Evolutionary conservation across 805 yeast species (phyloP).

Genomic region (Metschnikowia shivogae): DNA sequence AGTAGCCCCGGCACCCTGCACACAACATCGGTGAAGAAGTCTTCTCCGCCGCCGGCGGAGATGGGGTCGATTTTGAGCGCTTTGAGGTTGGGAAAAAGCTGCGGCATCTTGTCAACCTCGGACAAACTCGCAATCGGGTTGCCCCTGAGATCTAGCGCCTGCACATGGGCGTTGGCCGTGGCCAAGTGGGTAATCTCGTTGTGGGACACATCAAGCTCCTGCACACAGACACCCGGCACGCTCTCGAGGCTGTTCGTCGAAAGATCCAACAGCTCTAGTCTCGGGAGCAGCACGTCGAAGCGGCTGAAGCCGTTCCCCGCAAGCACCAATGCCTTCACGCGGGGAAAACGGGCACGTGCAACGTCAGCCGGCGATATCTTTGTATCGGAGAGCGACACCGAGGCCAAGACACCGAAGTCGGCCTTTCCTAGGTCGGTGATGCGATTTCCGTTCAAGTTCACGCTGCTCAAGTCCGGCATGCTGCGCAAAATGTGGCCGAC

Average conservation of each 20-base stretch:
- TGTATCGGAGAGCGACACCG: constrained; percentile 22
- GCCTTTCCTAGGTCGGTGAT: constrained; percentile 18
- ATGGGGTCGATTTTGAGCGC: constrained; percentile 43
- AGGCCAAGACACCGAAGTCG: background rate
- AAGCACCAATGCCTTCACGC: constrained; percentile 28
- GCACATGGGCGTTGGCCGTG: background rate
- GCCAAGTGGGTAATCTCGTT: constrained; percentile 7
- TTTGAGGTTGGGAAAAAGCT: constrained; percentile 38
- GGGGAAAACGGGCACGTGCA: constrained; percentile 30
- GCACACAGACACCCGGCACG: constrained; percentile 3
- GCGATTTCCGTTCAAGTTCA: constrained; percentile 56
- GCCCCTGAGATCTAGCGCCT: constrained; percentile 46
- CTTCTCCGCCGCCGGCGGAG: constrained; percentile 18
- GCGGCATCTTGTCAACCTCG: constrained; percentile 41
- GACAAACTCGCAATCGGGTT: constrained; percentile 48
- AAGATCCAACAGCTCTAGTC: constrained; percentile 17
- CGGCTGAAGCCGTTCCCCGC: constrained; percentile 32
- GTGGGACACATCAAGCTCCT: constrained; percentile 1
- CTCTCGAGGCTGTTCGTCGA: constrained; percentile 41
- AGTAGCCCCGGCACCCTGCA: constrained; percentile 35
- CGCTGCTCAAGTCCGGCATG: constrained; percentile 33
- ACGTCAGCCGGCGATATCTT: constrained; percentile 17
- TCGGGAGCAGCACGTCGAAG: constrained; percentile 6
- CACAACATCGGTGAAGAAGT: constrained; percentile 35
- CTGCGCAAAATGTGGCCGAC: constrained; percentile 34